These are phyloP conservation scores for Fusarium sp. DNA, from an alignment of 2,329 filamentous ascomycete genomes.

Conservation along the genomic window DNA sequence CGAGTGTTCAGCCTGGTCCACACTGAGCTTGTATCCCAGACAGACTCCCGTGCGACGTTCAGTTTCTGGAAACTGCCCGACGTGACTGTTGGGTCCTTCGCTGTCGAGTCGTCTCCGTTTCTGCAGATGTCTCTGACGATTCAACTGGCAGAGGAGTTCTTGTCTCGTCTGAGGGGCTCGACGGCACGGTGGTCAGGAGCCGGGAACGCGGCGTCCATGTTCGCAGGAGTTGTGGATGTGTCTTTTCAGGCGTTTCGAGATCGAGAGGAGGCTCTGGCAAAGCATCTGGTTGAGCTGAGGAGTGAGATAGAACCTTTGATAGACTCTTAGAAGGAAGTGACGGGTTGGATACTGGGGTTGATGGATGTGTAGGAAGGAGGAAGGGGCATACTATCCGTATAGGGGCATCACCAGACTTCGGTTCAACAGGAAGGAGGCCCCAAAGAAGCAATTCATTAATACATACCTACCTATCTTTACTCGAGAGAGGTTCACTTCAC, in stretches of 20 bases:
- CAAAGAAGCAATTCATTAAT: constrained; percentile 34
- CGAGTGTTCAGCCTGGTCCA: constrained; percentile 56
- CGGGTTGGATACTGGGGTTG: neutral
- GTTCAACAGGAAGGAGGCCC: constrained; percentile 6
- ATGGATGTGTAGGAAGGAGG: neutral
- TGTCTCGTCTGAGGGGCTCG: constrained; percentile 53
- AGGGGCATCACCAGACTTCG: constrained; percentile 13
- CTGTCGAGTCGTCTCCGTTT: constrained; percentile 56
- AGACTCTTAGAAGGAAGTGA: constrained; percentile 41
- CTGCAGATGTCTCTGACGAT: constrained; percentile 60
- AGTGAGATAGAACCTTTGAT: constrained; percentile 53
- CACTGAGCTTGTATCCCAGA: constrained; percentile 49
- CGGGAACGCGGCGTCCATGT: constrained; percentile 48
- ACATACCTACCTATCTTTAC: constrained; percentile 28
- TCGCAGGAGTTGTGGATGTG: constrained; percentile 51
- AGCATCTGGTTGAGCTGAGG: constrained; percentile 52
- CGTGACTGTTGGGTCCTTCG: constrained; percentile 58
- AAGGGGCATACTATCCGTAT: constrained; percentile 13
- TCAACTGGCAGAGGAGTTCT: constrained; percentile 59
- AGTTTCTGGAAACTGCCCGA: constrained; percentile 57
- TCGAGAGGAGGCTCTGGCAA: constrained; percentile 53
- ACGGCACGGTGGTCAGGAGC: constrained; percentile 49
- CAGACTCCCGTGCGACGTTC: constrained; percentile 50
- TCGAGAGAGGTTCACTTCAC: constrained; percentile 2
- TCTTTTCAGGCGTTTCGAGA: constrained; percentile 52